These are phyloP conservation scores for Pythium dissotocum DNA, from an alignment of 352 stramenopile species.

Conservation along the genomic window DNA sequence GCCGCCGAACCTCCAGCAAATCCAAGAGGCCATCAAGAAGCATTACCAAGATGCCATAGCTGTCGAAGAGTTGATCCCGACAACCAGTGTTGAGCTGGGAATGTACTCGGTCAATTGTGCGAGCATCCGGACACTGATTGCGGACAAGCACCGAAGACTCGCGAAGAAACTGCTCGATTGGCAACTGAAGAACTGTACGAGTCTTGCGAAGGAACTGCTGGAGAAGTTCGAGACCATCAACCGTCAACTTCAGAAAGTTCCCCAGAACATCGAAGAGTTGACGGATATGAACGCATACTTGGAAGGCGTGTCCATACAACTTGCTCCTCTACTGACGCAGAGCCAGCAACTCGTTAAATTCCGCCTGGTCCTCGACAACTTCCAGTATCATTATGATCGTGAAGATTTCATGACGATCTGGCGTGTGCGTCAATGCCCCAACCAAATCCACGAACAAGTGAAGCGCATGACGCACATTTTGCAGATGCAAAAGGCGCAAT, in stretches of 20 bases:
- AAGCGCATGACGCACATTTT: slow-evolving; percentile 82
- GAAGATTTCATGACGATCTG: slow-evolving; percentile 91
- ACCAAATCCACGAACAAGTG: slow-evolving; percentile 86
- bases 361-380: slow-evolving; percentile 71
- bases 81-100: slow-evolving; percentile 66
- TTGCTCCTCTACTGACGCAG: slow-evolving; percentile 66
- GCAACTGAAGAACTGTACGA: slow-evolving; percentile 75
- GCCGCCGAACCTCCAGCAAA: slow-evolving; percentile 61
- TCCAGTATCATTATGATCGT: slow-evolving; percentile 85
- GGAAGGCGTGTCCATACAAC: slow-evolving; percentile 61
- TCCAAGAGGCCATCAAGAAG: slow-evolving; percentile 80
- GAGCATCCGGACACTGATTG: slow-evolving; percentile 64
- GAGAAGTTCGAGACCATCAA: slow-evolving; percentile 87
- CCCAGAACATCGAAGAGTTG: slow-evolving; percentile 92
- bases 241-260: slow-evolving; percentile 80
- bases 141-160: slow-evolving; percentile 77
- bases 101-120: slow-evolving; percentile 85
- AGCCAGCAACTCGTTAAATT: slow-evolving; percentile 83
- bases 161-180: slow-evolving; percentile 74
- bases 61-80: slow-evolving; percentile 62
- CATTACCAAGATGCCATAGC: slow-evolving; percentile 61
- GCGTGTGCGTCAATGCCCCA: slow-evolving; percentile 85
- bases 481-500: slow-evolving; percentile 81
- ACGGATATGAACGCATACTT: slow-evolving; percentile 88
- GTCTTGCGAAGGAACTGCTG: slow-evolving; percentile 68